phyloP scores from a whole-genome alignment of 306 rosid genomes.

The Cucumis sativus region DNA sequence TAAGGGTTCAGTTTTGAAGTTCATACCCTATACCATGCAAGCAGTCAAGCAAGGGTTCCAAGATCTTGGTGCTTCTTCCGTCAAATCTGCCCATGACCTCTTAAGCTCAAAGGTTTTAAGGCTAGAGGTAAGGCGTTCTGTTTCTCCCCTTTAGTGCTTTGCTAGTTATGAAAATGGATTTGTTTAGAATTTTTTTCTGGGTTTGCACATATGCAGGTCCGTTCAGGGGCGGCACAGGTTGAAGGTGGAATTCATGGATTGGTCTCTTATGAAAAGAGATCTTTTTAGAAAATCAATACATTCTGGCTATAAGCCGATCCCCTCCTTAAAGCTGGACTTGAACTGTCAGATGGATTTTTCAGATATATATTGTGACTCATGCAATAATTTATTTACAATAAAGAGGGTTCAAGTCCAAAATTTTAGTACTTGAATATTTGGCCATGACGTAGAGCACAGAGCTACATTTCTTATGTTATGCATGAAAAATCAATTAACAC shows the following conservation, averaged over 20 bases:
- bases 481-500: neutral
- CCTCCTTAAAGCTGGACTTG: neutral
- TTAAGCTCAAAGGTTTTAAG: conserved; percentile 52
- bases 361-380: neutral
- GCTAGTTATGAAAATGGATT: neutral
- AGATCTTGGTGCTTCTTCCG: conserved; percentile 83
- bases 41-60: conserved; percentile 97
- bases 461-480: neutral
- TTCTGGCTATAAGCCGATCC: neutral
- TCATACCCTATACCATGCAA: conserved; percentile 88
- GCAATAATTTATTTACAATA: neutral
- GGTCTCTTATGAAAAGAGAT: conserved; percentile 75
- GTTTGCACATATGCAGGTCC: conserved; percentile 31
- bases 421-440: neutral
- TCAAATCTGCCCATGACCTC: conserved; percentile 84
- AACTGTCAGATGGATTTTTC: neutral
- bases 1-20: conserved; percentile 83
- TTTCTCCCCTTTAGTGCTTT: neutral
- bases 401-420: neutral
- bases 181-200: neutral
- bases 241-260: conserved; percentile 93
- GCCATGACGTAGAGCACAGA: neutral
- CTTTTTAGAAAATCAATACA: conserved; percentile 22
- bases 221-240: conserved; percentile 89
- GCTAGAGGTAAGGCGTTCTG: conserved; percentile 58